Evolutionary conservation across 139 green algal genomes (phyloP).

Genomic region (Dunaliella primolecta): DNA sequence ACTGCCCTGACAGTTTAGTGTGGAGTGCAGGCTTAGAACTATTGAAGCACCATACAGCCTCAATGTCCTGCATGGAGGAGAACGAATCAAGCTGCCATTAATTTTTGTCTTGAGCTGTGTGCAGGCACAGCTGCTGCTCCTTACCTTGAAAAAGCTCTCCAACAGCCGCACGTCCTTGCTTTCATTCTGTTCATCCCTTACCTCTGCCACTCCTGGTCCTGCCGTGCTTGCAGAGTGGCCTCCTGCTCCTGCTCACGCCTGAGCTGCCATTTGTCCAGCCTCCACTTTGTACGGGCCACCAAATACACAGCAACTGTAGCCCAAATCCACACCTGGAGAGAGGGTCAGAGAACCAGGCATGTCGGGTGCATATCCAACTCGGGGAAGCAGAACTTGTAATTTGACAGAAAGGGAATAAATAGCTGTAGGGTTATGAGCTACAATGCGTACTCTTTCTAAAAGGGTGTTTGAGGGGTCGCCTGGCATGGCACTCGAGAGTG

Average conservation of each 20-base stretch:
- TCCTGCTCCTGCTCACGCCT: background rate
- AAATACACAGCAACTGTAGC: background rate
- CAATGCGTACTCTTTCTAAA: background rate
- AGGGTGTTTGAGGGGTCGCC: too few species aligned
- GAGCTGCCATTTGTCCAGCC: background rate
- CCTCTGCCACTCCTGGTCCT: background rate
- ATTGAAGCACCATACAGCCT: too few species aligned
- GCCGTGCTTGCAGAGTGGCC: background rate
- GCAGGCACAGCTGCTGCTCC: too few species aligned
- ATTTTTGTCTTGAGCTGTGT: too few species aligned
- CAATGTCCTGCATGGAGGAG: too few species aligned
- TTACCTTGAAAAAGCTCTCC: too few species aligned
- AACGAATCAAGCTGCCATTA: too few species aligned
- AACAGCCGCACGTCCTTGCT: too few species aligned
- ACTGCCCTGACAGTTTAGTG: too few species aligned
- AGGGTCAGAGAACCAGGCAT: background rate
- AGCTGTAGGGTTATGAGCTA: background rate
- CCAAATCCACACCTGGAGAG: slow-evolving; percentile 1
- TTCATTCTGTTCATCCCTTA: too few species aligned
- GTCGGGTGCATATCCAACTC: background rate
- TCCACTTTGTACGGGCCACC: background rate
- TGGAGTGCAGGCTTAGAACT: too few species aligned
- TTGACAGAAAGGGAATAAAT: background rate
- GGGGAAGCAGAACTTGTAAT: too few species aligned
- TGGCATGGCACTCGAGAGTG: background rate